These are phyloP conservation scores for Collybiopsis luxurians DNA, from an alignment of 768 basidiomycete species.

Conservation along the genomic window DNA sequence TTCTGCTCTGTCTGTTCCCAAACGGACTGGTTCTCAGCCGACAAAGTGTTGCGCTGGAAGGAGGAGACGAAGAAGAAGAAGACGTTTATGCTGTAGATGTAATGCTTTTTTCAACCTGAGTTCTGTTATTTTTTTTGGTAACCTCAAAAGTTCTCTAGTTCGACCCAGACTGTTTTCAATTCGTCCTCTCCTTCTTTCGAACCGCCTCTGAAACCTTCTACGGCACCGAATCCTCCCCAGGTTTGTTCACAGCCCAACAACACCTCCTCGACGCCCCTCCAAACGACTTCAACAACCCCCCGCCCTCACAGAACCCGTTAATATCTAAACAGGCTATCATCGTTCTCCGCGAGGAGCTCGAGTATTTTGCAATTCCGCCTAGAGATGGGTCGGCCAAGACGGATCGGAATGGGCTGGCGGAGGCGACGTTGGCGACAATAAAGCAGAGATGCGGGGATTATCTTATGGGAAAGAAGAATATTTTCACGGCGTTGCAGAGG, in stretches of 20 bases:
- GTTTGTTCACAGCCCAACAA: conserved; percentile 76
- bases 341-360: conserved; percentile 95
- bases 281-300: conserved; percentile 54
- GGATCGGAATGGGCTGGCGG: conserved; percentile 78
- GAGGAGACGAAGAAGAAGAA: conserved; percentile 80
- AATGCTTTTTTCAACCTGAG: conserved; percentile 17
- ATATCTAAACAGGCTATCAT: conserved; percentile 97
- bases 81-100: conserved; percentile 97
- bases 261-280: conserved; percentile 64
- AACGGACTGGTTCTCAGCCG: conserved; percentile 94
- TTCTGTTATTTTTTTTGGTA: not conserved
- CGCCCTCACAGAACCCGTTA: conserved; percentile 84
- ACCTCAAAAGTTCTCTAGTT: conserved; percentile 53
- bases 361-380: conserved; percentile 96
- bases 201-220: conserved; percentile 89
- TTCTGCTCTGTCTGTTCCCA: conserved; percentile 93
- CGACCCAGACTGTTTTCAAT: conserved; percentile 95
- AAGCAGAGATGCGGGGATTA: conserved; percentile 87
- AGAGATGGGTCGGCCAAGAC: conserved; percentile 59
- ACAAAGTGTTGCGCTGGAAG: conserved; percentile 74
- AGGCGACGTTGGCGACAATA: conserved; percentile 70
- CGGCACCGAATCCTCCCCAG: conserved; percentile 71
- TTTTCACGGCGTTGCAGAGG: conserved; percentile 96
- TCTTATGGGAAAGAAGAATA: conserved; percentile 85
- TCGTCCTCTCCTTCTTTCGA: conserved; percentile 90